Evolutionary conservation across 2,329 filamentous ascomycete genomes (phyloP).

Genomic region (Aspergillus sp.): DNA sequence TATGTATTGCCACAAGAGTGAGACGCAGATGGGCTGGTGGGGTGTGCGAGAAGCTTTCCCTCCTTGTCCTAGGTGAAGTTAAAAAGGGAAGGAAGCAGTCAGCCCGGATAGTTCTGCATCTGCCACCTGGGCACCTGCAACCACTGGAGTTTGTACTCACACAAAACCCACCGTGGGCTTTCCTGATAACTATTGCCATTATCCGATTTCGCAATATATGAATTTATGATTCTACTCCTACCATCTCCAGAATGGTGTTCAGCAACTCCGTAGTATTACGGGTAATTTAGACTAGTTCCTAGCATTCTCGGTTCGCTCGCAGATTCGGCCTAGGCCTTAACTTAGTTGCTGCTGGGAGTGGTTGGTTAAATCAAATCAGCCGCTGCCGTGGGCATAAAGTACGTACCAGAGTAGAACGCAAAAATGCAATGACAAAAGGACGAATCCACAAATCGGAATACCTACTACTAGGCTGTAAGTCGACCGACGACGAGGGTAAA

Average conservation of each 20-base stretch:
- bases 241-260: background rate
- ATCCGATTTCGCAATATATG: too few species aligned
- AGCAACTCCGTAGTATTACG: too few species aligned
- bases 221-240: background rate
- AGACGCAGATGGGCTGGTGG: too few species aligned
- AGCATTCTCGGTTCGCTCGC: background rate
- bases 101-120: too few species aligned
- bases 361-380: background rate
- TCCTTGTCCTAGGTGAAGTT: background rate
- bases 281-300: background rate
- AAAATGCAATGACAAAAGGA: background rate
- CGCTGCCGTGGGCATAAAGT: background rate
- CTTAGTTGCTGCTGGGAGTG: background rate
- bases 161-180: background rate
- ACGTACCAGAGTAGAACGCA: background rate
- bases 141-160: background rate
- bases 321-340: background rate
- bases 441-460: background rate
- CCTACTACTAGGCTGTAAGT: too few species aligned
- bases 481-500: background rate
- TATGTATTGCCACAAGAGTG: too few species aligned
- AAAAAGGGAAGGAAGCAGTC: background rate
- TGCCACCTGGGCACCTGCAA: too few species aligned
- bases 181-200: background rate
- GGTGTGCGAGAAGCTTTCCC: background rate